Conservation (phyloP, 192 early-diverging fungal genomes). For the Geranomyces michiganensis region DNA sequence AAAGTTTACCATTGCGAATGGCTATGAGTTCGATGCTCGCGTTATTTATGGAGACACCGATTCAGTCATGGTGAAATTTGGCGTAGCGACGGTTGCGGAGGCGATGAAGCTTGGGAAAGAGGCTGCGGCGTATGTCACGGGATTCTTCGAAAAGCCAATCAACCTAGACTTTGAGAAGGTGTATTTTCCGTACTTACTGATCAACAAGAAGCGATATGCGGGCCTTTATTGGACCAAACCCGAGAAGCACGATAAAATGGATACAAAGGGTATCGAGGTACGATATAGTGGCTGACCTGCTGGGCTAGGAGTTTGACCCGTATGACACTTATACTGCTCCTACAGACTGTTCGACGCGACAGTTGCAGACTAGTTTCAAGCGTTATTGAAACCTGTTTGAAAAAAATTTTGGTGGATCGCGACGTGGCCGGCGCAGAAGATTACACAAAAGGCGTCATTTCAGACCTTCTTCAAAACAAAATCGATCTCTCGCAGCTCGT, state of each 20-base stretch:
- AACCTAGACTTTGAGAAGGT: constrained; percentile 99
- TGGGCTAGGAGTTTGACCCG: neutral
- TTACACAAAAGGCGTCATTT: constrained; percentile 87
- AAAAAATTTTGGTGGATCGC: constrained; percentile 87
- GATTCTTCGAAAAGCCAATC: constrained; percentile 86
- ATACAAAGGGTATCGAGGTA: constrained; percentile 97
- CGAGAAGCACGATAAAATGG: constrained; percentile 92
- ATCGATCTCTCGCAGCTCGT: constrained; percentile 95
- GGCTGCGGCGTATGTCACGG: constrained; percentile 85
- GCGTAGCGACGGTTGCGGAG: constrained; percentile 72
- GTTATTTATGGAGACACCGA: constrained; percentile 99
- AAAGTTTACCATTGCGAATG: constrained; percentile 82
- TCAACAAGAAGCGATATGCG: constrained; percentile 98
- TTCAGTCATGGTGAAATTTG: constrained; percentile 99
- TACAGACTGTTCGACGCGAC: constrained; percentile 91
- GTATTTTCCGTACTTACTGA: constrained; percentile 96
- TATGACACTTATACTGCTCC: neutral
- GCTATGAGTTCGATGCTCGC: constrained; percentile 81
- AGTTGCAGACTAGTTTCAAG: constrained; percentile 89
- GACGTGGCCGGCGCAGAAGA: constrained; percentile 83
- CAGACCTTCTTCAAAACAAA: constrained; percentile 95
- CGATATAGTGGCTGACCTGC: neutral
- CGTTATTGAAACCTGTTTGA: constrained; percentile 90
- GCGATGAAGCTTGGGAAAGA: constrained; percentile 85
- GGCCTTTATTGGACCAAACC: constrained; percentile 97